phyloP scores from a whole-genome alignment of 768 basidiomycete genomes.

The Suillus cothurnatus region DNA sequence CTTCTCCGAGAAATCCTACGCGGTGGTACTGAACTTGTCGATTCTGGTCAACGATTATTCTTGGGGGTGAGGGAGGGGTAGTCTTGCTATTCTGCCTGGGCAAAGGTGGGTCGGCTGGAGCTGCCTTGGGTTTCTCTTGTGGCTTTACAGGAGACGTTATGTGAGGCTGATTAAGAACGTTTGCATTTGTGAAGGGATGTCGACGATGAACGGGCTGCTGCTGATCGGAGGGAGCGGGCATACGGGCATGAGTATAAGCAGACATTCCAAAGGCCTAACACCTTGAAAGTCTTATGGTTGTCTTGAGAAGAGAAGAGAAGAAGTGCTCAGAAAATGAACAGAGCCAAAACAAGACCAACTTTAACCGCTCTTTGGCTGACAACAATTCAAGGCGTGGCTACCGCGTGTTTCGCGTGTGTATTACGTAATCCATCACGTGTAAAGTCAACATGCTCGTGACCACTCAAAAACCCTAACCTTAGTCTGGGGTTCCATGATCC shows the following conservation, averaged over 20 bases:
- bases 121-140: slow-evolving; percentile 40
- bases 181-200: slow-evolving; percentile 46
- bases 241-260: slow-evolving; percentile 39
- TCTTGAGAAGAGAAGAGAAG: slow-evolving; percentile 4
- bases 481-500: slow-evolving; percentile 5
- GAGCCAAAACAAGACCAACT: slow-evolving; percentile 5
- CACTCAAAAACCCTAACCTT: slow-evolving; percentile 6
- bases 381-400: slow-evolving; percentile 17
- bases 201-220: slow-evolving; percentile 36
- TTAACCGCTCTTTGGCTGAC: slow-evolving; percentile 12
- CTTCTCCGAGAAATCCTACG: slow-evolving; percentile 89
- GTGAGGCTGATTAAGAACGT: slow-evolving; percentile 36
- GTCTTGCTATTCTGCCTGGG: slow-evolving; percentile 84
- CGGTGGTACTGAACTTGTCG: slow-evolving; percentile 61
- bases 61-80: slow-evolving; percentile 79
- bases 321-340: slow-evolving; percentile 4
- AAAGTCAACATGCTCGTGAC: slow-evolving; percentile 22
- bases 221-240: slow-evolving; percentile 33
- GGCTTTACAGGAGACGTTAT: slow-evolving; percentile 36
- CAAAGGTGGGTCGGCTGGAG: slow-evolving; percentile 62
- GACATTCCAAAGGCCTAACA: slow-evolving; percentile 52
- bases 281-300: slow-evolving; percentile 34
- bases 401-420: slow-evolving; percentile 27
- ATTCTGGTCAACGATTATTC: slow-evolving; percentile 67
- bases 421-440: slow-evolving; percentile 35